Evolutionary conservation across 106 monocot species (phyloP), one percentile per base, ranked within the genome.

Genomic region (Dendrobium officinale): DNA sequence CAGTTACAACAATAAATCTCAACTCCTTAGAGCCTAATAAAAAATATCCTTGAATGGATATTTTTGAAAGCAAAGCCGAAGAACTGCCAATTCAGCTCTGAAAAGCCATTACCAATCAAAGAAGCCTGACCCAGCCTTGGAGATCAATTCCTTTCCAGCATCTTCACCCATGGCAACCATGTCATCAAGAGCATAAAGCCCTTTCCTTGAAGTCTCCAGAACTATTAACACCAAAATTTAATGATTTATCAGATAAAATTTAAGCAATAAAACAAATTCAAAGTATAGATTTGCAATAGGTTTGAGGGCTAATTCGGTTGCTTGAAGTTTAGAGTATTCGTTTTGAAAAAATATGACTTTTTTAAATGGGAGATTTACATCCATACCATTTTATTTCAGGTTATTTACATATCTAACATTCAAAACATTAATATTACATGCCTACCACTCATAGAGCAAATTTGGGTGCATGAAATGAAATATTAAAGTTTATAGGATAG

Each of bases 131-230:
- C 92, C 90, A 42, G 85, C 90, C 49, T 81, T 85, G 29, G 90
- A 85, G 40, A 88, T 77, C 85, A 93, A 80, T 78, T 93, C 92
- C 48, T 86, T 86, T 77, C 90, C 92, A 27, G 92, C 92, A 85
- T 90, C 92, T 81, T 83, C 80, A 8, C 92, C 92, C 90, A 93
- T 90, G 13, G 56, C 78, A 20, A 93, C 81, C 92, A 93, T 93
- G 48, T 86, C 88, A 44, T 88, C 88, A 27, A 80, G 68, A 48
- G 76, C 70, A 80, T 88, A 90, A 13, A 55, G 33, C 13, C 90
- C 92, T 75, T 64, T 82, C 76, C 90, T 86, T 55, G 92, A 81
- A 24, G 88, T 90, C 81, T 93, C 92, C 80, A 88, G 77, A 22
- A 93, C 92, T 93, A 45, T 17, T 59, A 45, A 58, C 67, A 27